These are phyloP conservation scores for Byssochlamys sp. DNA, from an alignment of 2,329 filamentous ascomycete species.

Conservation along the genomic window DNA sequence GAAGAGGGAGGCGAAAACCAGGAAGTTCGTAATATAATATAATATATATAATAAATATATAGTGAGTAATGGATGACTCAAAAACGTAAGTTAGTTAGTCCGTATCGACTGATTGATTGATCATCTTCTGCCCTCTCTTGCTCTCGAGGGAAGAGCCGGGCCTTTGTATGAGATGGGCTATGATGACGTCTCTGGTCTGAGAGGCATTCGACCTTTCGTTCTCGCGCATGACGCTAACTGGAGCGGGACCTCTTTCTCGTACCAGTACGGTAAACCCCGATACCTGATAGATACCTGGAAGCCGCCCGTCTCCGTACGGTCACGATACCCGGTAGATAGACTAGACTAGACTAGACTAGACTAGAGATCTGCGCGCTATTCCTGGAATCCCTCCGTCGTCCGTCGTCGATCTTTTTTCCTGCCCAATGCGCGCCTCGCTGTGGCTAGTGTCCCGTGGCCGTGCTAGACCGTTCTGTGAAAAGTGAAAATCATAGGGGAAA, in stretches of 20 bases:
- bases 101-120: too few relatives aligned
- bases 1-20: neutral
- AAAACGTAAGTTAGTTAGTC: too few relatives aligned
- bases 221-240: neutral
- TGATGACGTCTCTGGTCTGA: neutral
- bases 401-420: neutral
- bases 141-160: neutral
- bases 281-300: neutral
- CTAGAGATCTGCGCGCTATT: neutral
- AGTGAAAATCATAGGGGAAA: too few relatives aligned
- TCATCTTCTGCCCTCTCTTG: too few relatives aligned
- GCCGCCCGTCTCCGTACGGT: neutral
- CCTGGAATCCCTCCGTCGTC: neutral
- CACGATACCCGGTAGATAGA: neutral
- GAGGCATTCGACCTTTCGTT: neutral
- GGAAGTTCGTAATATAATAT: neutral
- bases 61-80: neutral
- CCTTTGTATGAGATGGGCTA: neutral
- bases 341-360: too few relatives aligned
- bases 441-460: neutral
- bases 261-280: neutral
- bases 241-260: neutral
- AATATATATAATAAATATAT: neutral
- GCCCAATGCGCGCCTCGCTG: neutral
- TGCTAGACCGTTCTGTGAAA: too few relatives aligned